phyloP scores from a whole-genome alignment of 495 filamentous ascomycete genomes.

The Penicillium crystallinum region DNA sequence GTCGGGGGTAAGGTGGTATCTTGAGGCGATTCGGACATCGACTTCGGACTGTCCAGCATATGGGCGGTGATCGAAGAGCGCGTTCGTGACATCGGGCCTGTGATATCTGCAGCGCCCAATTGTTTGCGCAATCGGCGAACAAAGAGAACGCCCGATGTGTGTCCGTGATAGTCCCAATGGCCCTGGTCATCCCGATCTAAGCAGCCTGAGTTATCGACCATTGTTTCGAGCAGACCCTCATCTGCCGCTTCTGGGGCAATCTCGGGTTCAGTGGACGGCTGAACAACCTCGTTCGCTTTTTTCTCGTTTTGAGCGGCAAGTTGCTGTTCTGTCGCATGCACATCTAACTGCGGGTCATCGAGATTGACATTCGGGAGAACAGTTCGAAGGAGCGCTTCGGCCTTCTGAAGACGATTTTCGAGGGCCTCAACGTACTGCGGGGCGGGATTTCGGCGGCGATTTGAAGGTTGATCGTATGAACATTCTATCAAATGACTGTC shows the following conservation, averaged over 20 bases:
- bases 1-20: conserved; percentile 48
- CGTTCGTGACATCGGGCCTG: conserved; percentile 38
- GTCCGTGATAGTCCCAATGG: conserved; percentile 91
- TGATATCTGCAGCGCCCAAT: conserved; percentile 57
- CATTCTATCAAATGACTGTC: conserved; percentile 61
- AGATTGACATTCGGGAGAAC: conserved; percentile 84
- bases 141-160: conserved; percentile 87
- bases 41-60: conserved; percentile 69
- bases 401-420: conserved; percentile 76
- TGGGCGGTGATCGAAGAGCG: conserved; percentile 33
- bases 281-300: conserved; percentile 8
- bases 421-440: conserved; percentile 93
- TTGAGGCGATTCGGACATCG: conserved; percentile 56
- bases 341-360: conserved; percentile 74
- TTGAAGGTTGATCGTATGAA: conserved; percentile 97
- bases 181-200: conserved; percentile 89
- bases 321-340: conserved; percentile 52
- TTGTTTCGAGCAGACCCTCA: conserved; percentile 82
- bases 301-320: conserved; percentile 28
- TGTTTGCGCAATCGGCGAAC: conserved; percentile 79
- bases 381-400: conserved; percentile 70
- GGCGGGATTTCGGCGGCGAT: conserved; percentile 87
- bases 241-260: conserved; percentile 38
- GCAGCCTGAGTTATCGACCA: conserved; percentile 87
- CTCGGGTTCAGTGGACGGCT: conserved; percentile 13